Base-by-base conservation (phyloP, 1,284 basidiomycete species). In the Malassezia japonica region DNA sequence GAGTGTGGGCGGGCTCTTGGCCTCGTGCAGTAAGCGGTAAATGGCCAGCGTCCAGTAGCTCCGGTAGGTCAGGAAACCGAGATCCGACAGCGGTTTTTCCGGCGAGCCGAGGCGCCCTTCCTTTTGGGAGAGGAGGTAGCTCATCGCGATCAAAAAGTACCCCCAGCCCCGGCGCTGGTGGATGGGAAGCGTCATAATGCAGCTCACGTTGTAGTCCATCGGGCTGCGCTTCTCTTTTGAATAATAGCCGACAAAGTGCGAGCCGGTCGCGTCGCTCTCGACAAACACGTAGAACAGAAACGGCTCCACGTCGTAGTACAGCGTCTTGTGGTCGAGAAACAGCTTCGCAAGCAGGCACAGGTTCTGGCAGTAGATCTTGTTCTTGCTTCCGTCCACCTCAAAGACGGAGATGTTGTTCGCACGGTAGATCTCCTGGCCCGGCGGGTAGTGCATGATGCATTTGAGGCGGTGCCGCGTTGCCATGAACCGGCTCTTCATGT, bases 301-400 rank as follows among this genome's bases (percentile, higher is more conserved):
- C 0, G 94, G 94, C 74, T 98, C 94, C 55, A 98, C 94, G 74
- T 99, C 94, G 76, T 99, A 98, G 76, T 98, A 98, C 36, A 99
- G 81, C 18, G 92, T 96, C 76, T 99, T 99, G 78, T 96, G 92
- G 72, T 98, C 91, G 60, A 99, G 81, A 74, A 98, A 99, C 88
- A 96, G 95, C 76, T 96, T 98, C 50, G 92, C 92, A 25, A 99
- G 79, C 48, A 99, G 79, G 75, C 94, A 98, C n/a, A 99, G 80
- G 72, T 99, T 96, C 74, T 98, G 94, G 73, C 94, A 98, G 75
- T 96, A 99, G 65, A 96, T 96, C 52, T 96, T 98, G 79, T 95
- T 95, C 77, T 90, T 90, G 60, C 92, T 80, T 37, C 94, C 94
- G 72, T 98, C 94, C 23, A 99, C 91, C 73, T 99, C 94, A 68